Conservation (phyloP, 2,329 filamentous ascomycete genomes). For the Xylaria polymorpha region DNA sequence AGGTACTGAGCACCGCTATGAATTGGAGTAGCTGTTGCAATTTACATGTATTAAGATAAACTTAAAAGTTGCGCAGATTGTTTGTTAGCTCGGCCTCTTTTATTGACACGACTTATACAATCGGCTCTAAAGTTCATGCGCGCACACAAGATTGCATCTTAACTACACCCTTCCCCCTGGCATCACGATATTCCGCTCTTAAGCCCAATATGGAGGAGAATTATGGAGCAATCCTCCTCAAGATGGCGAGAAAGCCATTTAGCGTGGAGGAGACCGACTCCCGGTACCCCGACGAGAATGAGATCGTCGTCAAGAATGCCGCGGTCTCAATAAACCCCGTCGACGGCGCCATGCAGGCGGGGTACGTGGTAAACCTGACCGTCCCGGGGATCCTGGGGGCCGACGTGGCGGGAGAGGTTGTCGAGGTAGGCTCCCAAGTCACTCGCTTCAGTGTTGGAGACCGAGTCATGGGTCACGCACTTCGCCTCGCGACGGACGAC, state of each 20-base stretch:
- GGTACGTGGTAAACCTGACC: constrained; percentile 48
- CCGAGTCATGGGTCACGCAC: constrained; percentile 48
- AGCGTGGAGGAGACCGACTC: constrained; percentile 28
- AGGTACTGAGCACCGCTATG: background rate
- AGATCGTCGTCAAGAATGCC: constrained; percentile 48
- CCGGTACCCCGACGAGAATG: constrained; percentile 37
- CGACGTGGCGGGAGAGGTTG: constrained; percentile 52
- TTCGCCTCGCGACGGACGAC: constrained; percentile 40
- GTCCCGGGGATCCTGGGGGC: constrained; percentile 52
- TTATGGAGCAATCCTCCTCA: constrained; percentile 31
- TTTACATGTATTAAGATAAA: constrained; percentile 5
- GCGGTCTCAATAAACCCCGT: constrained; percentile 52
- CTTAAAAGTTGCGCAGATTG: background rate
- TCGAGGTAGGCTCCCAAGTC: constrained; percentile 47
- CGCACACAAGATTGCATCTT: background rate
- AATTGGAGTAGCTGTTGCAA: background rate
- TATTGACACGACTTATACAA: background rate
- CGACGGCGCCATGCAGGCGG: constrained; percentile 47
- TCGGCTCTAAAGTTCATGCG: background rate
- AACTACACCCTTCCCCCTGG: background rate
- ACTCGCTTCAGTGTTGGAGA: constrained; percentile 50
- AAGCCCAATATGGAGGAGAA: constrained; percentile 28
- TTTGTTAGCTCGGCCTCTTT: background rate
- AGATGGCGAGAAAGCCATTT: constrained; percentile 27
- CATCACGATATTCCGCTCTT: background rate